Evolutionary conservation across 495 filamentous ascomycete species (phyloP).

Genomic region (Podospora comata): DNA sequence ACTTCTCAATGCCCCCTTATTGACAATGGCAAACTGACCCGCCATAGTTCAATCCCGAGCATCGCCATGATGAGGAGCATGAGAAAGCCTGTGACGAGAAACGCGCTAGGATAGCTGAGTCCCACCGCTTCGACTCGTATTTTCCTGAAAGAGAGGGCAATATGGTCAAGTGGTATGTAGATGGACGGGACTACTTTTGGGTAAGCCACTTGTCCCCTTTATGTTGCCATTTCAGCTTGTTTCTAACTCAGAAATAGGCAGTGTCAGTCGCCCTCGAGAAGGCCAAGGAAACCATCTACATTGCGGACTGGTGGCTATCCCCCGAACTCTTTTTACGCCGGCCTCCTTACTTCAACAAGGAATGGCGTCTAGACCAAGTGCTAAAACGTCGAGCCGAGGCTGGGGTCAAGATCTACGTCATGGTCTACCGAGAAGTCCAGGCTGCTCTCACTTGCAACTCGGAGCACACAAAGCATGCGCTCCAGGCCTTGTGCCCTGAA

Average conservation of each 20-base stretch:
- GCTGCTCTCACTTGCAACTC: conserved; percentile 90
- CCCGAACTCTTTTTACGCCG: conserved; percentile 89
- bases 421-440: conserved; percentile 87
- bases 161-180: conserved; percentile 94
- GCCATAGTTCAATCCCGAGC: conserved; percentile 69
- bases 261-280: conserved; percentile 82
- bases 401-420: conserved; percentile 90
- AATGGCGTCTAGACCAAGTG: conserved; percentile 85
- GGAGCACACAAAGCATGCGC: conserved; percentile 83
- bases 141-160: conserved; percentile 83
- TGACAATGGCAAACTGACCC: neutral
- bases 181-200: conserved; percentile 90
- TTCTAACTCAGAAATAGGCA: conserved; percentile 40
- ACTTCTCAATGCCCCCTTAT: conserved; percentile 14
- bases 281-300: conserved; percentile 90
- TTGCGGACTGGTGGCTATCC: conserved; percentile 95
- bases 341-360: conserved; percentile 72
- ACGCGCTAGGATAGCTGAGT: conserved; percentile 64
- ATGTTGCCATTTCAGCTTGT: neutral
- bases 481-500: conserved; percentile 75
- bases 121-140: conserved; percentile 82
- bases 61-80: conserved; percentile 92
- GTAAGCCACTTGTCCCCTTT: conserved; percentile 32
- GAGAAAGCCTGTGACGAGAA: conserved; percentile 81
- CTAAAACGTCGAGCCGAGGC: conserved; percentile 85